Percentiles rank a stretch among this genome's conserved stretches.
These are phyloP conservation scores for Sequoiadendron giganteum DNA, from an alignment of 75 land plant species.

Conservation along the genomic window DNA sequence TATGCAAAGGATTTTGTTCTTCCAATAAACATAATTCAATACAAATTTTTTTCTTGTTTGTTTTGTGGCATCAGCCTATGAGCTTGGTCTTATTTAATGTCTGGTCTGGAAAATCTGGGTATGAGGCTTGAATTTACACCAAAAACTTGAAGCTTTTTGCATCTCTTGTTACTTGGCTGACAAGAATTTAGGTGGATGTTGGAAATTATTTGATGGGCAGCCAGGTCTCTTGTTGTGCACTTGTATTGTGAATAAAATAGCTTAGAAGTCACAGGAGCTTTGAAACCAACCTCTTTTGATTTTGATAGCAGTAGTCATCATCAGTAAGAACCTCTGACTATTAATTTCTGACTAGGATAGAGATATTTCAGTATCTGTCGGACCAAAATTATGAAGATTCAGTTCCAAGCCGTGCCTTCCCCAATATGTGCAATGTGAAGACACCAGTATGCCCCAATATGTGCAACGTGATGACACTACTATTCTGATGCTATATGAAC, in stretches of 20 bases:
- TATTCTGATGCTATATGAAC: background rate
- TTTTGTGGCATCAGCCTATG: background rate
- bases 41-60: background rate
- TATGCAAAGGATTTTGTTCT: background rate
- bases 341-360: background rate
- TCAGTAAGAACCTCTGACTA: background rate
- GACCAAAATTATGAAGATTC: background rate
- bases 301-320: background rate
- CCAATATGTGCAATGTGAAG: background rate
- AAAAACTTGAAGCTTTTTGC: background rate
- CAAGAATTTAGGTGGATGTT: no score
- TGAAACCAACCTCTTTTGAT: background rate
- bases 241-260: background rate
- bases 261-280: background rate
- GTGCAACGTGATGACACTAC: background rate
- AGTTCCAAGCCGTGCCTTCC: background rate
- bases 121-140: background rate
- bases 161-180: no score
- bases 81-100: background rate
- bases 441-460: background rate
- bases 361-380: background rate
- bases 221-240: background rate
- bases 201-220: background rate
- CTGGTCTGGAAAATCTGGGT: background rate
- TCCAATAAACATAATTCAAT: background rate